These are phyloP conservation scores for Penicillium egyptiacum DNA, from an alignment of 495 filamentous ascomycete genomes.

Conservation along the genomic window DNA sequence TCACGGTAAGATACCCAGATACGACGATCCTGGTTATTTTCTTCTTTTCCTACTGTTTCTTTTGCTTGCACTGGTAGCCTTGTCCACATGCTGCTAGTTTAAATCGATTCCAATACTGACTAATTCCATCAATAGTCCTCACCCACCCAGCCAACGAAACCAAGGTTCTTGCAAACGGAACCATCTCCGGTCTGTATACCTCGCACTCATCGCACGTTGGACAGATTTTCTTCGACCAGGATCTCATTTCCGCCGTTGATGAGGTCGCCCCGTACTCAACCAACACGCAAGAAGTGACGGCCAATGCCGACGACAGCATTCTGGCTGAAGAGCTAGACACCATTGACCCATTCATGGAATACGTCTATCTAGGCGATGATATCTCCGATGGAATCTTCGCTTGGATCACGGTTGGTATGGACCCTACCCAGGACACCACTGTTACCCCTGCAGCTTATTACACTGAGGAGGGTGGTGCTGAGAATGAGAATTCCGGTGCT, in stretches of 20 bases:
- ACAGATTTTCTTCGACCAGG: constrained; percentile 63
- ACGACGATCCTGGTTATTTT: not conserved
- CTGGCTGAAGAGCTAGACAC: constrained; percentile 47
- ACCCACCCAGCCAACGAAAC: constrained; percentile 40
- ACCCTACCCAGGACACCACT: constrained; percentile 24
- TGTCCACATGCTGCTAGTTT: not conserved
- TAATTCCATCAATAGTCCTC: constrained; percentile 23
- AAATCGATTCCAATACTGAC: not conserved
- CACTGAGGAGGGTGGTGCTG: constrained; percentile 38
- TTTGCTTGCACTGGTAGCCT: not conserved
- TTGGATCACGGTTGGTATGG: constrained; percentile 40
- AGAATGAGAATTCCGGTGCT: constrained; percentile 29
- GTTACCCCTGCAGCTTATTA: constrained; percentile 36
- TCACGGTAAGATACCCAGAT: constrained; percentile 28
- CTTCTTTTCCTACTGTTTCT: not conserved
- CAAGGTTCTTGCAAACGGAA: constrained; percentile 30
- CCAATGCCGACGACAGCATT: constrained; percentile 55
- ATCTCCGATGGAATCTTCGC: constrained; percentile 36
- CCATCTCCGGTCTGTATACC: constrained; percentile 34
- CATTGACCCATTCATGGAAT: constrained; percentile 59
- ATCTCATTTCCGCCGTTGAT: constrained; percentile 50
- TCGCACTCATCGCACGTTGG: constrained; percentile 51
- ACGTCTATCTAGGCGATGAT: constrained; percentile 41
- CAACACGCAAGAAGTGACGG: constrained; percentile 51
- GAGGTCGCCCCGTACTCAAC: constrained; percentile 51